Base-by-base conservation (phyloP, 2,329 filamentous ascomycete genomes). In the Phoma sp. region DNA sequence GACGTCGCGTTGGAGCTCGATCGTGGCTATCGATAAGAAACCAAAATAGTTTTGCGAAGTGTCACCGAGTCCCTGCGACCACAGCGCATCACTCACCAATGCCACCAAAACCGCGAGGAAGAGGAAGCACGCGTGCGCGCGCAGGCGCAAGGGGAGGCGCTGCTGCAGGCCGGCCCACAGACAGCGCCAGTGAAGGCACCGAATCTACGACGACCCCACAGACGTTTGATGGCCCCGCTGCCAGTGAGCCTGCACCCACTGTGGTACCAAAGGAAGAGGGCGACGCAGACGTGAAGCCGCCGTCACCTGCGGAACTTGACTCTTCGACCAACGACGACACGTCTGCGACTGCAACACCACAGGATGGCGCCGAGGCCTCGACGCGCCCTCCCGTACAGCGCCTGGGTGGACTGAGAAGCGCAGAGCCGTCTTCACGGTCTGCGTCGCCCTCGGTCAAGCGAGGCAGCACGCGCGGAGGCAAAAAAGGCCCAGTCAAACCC, bases 401-500 rank as follows among this genome's bases (percentile, higher is more conserved):
- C 38, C 54, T 74, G 27, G 69, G 67, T 6, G 69, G 64, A 37
- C 59, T 74, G 15, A 68, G 68, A 45, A 67, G 60, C 54, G 57
- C 64, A 39, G 64, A 68, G 19, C 61, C 65, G n/a, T 51, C 69
- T 31, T 72, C 69, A 2, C 63, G 67, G 27, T 71, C 71, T 36
- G 66, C 69, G 8, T 73, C 72, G 1, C 69, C 67, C 3, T 62
- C 68, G 8, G 56, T 70, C 37, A 69, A 66, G 29, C 69, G 71
- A 19, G 67, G 69, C 17, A 62, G 58, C 25, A 60, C 66, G 22
- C 55, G 45, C 5, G 57, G 64, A 49, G 68, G 71, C 24, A 75
- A 72, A 50, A 68, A 68, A 44, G 61, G 64, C n/a, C 51, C 60
- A 27, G 58, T 65, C 7, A 71, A 74, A 45, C 79, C 79, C 4